Evolutionary conservation across 2,329 filamentous ascomycete species (phyloP), one percentile per base, ranked within the genome.

Genomic region (Penicillium sp.): DNA sequence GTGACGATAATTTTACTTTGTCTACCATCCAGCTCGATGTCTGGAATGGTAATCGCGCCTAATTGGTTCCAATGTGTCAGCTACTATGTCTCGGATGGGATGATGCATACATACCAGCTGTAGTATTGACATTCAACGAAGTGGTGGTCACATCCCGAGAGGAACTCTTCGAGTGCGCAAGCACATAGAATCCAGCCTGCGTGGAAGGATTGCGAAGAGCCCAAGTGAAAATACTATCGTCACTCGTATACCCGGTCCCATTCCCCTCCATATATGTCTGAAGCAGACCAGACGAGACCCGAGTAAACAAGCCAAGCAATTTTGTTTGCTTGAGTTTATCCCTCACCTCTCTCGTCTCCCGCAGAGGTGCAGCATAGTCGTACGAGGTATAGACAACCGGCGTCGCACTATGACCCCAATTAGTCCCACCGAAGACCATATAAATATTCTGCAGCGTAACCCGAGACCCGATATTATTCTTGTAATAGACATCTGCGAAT

Each of bases 401-500:
- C 3, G 76, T 74, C 33, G 74, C 77, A 39, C 71, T 75, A 46
- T 82, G 77, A 7, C 78, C 80, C 80, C 80, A 83, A 54, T 80
- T 82, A 0, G 80, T 83, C 1, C 80, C 80, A n/a, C 80, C 80
- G 58, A 73, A 80, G 0, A 75, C 72, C 69, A 83, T 82, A 56
- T 82, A 83, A 12, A 82, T 52, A 39, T 72, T 81, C 27, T 79
- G 67, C 9, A 81, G 62, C 0, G 78, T 81, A 1, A 76, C 69
- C 18, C 75, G 68, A 46, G 81, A 79, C 5, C 74, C 80, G 49
- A 83, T 75, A 45, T 82, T 78, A 56, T 82, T 80, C 61, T 82
- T 82, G 62, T 82, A 83, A 49, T 80, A 83, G 1, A 84, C 76
- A 64, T 83, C 79, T 1, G 79, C 74, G 61, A 80, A 83, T 10